Evolutionary conservation across 129 eudicot genomes (phyloP).

Genomic region (Flaveria brownii): DNA sequence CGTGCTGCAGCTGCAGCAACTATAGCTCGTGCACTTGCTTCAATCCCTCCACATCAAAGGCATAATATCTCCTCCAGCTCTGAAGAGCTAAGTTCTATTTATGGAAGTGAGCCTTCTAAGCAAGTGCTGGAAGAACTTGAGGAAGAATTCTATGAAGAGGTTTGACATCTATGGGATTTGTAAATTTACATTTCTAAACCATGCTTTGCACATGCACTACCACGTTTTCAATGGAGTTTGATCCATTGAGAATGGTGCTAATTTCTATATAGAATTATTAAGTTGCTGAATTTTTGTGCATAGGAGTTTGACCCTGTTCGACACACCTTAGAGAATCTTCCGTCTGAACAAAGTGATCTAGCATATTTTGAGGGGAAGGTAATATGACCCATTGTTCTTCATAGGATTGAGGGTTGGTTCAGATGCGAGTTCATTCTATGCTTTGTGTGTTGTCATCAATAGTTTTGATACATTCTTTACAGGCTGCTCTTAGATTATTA

Average conservation of each 20-base stretch:
- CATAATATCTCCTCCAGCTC: slow-evolving; percentile 77
- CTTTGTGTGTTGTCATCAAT: slow-evolving; percentile 27
- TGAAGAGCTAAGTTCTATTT: slow-evolving; percentile 70
- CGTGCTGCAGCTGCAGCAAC: slow-evolving; percentile 99
- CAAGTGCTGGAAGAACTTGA: slow-evolving; percentile 77
- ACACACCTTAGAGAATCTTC: slow-evolving; percentile 74
- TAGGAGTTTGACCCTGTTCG: slow-evolving; percentile 88
- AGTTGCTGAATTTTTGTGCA: slow-evolving; percentile 29
- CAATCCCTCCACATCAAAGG: slow-evolving; percentile 92
- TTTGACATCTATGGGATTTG: slow-evolving; percentile 28
- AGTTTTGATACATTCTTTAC: slow-evolving; percentile 37
- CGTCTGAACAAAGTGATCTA: slow-evolving; percentile 65
- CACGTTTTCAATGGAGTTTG: slow-evolving; percentile 1
- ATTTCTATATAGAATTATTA: not conserved
- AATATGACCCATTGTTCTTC: slow-evolving; percentile 5
- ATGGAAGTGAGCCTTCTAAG: slow-evolving; percentile 68
- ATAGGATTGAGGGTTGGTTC: slow-evolving; percentile 20
- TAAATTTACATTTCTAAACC: not conserved
- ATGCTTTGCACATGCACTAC: not conserved
- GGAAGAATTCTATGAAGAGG: slow-evolving; percentile 93
- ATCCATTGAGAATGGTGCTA: not conserved
- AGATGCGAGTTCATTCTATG: slow-evolving; percentile 17
- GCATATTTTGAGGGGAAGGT: slow-evolving; percentile 82
- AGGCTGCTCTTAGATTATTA: slow-evolving; percentile 91
- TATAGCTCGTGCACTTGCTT: slow-evolving; percentile 93